Percentiles rank a stretch among this genome's conserved stretches.
Evolutionary conservation across 805 yeast species (phyloP).

Genomic region (Wickerhamiella nectarea): DNA sequence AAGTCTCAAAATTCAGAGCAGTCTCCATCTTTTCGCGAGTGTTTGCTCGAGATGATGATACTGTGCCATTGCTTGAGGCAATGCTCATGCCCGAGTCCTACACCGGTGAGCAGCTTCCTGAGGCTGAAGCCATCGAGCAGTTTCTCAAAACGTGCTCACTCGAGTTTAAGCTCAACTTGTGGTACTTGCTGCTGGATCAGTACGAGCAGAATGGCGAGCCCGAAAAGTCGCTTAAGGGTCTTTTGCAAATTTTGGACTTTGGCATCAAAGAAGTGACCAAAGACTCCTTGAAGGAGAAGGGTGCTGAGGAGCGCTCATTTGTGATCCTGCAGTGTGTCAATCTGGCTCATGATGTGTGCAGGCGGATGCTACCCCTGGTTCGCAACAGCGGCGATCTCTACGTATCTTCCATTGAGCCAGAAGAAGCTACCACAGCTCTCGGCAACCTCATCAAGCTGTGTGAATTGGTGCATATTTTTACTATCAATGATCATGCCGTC

Average conservation of each 20-base stretch:
- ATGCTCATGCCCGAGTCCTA: constrained; percentile 25
- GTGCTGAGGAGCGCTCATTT: constrained; percentile 28
- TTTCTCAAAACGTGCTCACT: constrained; percentile 54
- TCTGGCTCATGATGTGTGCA: constrained; percentile 39
- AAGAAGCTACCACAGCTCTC: constrained; percentile 7
- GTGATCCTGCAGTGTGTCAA: constrained; percentile 38
- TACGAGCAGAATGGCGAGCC: constrained; percentile 33
- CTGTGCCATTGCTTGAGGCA: constrained; percentile 21
- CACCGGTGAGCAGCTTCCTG: constrained; percentile 17
- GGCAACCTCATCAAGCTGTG: constrained; percentile 20
- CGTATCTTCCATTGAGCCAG: neutral
- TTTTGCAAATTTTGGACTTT: constrained; percentile 31
- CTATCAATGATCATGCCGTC: constrained; percentile 27
- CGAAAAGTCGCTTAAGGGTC: constrained; percentile 37
- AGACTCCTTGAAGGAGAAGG: constrained; percentile 17
- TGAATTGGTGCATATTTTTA: constrained; percentile 26
- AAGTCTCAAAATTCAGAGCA: constrained; percentile 58
- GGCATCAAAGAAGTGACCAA: constrained; percentile 30
- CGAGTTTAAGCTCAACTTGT: constrained; percentile 53
- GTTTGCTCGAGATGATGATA: constrained; percentile 20
- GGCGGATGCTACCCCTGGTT: constrained; percentile 18
- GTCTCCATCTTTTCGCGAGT: constrained; percentile 49
- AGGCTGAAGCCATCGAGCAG: constrained; percentile 39
- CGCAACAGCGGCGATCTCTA: neutral
- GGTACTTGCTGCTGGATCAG: constrained; percentile 56